Evolutionary conservation across 192 early-diverging fungal genomes (phyloP).

Genomic region (Kickxella alabastrina): DNA sequence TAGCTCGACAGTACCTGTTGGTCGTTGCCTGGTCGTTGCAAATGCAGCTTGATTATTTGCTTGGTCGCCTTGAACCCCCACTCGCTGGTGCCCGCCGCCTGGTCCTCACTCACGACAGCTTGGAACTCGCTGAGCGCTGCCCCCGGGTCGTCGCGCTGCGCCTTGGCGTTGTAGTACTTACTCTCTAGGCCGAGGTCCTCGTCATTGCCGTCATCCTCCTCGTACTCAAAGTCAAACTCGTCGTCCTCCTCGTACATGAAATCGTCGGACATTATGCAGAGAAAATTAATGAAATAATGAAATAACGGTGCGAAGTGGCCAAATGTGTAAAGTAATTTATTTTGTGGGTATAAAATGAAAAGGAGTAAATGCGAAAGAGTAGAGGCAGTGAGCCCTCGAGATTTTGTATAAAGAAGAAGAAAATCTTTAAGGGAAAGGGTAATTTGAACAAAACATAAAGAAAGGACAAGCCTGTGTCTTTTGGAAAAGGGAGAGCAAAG

Average conservation of each 20-base stretch:
- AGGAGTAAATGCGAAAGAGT: no score
- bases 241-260: constrained; percentile 48
- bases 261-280: constrained; percentile 38
- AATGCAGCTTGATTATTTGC: constrained; percentile 36
- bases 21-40: constrained; percentile 8
- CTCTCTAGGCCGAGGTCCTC: constrained; percentile 33
- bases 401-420: no score
- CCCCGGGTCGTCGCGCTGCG: constrained; percentile 26
- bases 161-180: constrained; percentile 51
- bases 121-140: constrained; percentile 28
- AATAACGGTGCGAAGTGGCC: no score
- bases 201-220: constrained; percentile 36
- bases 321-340: no score
- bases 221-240: constrained; percentile 39
- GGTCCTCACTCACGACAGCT: constrained; percentile 16
- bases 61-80: constrained; percentile 51
- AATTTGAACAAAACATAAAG: no score
- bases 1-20: constrained; percentile 13
- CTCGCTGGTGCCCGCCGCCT: constrained; percentile 7
- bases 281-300: no score
- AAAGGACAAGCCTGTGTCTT: no score
- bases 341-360: no score
- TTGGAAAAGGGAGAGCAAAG: no score
- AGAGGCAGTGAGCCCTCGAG: no score
- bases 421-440: no score